phyloP scores from a whole-genome alignment of 345 rosid genomes.

The Populus tremula region DNA sequence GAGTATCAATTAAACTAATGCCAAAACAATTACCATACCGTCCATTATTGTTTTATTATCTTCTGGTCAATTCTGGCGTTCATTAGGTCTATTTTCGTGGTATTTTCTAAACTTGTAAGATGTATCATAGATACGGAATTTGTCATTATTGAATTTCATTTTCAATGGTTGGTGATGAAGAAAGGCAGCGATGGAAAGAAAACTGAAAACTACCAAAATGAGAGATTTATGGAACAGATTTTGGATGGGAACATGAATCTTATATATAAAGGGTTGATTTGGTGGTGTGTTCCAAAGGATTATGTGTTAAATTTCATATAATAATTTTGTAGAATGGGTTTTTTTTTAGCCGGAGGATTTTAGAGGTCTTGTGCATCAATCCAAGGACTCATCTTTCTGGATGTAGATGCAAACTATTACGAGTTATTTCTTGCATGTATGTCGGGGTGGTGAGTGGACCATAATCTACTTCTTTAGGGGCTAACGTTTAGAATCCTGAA shows the following conservation, averaged over 20 bases:
- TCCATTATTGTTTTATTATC: neutral
- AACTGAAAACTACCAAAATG: too few species aligned
- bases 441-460: conserved; percentile 12
- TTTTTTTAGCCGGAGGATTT: neutral
- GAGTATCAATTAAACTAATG: neutral
- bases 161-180: neutral
- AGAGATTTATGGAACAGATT: neutral
- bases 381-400: neutral
- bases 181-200: neutral
- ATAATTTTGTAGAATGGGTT: neutral
- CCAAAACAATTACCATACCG: neutral
- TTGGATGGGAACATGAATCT: neutral
- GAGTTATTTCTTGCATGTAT: conserved; percentile 2
- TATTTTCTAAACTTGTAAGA: neutral
- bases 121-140: neutral
- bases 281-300: neutral
- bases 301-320: neutral
- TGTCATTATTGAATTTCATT: conserved; percentile 3
- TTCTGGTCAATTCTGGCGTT: neutral
- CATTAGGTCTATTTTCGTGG: neutral
- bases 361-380: neutral
- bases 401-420: neutral
- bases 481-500: neutral
- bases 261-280: neutral
- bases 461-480: conserved; percentile 10